Evolutionary conservation across 768 basidiomycete genomes (phyloP).

Genomic region (Leccinum ochraceum): DNA sequence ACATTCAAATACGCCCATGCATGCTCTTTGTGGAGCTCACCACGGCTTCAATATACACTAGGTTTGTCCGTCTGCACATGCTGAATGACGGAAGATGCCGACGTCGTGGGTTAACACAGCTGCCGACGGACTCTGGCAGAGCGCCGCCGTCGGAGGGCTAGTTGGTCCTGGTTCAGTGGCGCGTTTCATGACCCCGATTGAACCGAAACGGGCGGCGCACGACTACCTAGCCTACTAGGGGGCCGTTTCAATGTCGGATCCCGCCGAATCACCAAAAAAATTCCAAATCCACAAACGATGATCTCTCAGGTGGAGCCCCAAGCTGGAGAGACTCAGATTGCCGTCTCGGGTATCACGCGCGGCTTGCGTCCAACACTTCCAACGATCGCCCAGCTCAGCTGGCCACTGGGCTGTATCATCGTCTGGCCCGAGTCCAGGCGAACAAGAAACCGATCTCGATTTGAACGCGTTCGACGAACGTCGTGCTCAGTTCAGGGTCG

Average conservation of each 20-base stretch:
- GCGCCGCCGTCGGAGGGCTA: too few species aligned
- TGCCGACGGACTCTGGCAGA: background rate
- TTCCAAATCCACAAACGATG: background rate
- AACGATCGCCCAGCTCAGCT: too few species aligned
- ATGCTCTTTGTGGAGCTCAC: background rate
- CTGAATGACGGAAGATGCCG: background rate
- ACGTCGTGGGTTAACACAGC: background rate
- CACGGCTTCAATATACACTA: background rate
- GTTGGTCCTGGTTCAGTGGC: background rate
- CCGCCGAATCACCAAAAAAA: background rate
- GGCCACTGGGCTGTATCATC: too few species aligned
- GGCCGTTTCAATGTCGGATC: background rate
- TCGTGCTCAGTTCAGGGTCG: background rate
- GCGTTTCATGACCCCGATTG: background rate
- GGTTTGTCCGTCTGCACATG: background rate
- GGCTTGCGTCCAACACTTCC: background rate
- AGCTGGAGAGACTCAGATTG: too few species aligned
- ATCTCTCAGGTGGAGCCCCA: background rate
- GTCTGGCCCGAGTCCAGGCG: background rate
- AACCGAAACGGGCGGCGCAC: background rate
- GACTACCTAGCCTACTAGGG: background rate
- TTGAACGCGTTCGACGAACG: background rate
- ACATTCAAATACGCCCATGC: background rate
- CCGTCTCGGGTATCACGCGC: too few species aligned
- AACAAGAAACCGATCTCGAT: background rate